Conservation (phyloP, 164 flowering plant species). For the Annona squamosa region DNA sequence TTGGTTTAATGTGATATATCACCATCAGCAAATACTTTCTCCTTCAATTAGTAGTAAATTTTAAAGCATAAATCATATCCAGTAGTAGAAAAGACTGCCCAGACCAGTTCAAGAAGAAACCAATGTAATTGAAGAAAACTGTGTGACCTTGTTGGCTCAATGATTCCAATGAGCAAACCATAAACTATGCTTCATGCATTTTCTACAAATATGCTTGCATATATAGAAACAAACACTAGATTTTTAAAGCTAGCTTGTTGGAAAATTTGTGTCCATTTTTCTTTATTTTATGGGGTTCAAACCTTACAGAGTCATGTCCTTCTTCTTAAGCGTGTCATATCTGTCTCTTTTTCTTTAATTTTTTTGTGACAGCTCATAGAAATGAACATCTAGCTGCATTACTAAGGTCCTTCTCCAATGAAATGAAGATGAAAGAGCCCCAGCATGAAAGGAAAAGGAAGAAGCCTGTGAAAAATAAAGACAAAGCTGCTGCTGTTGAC, state of each 20-base stretch:
- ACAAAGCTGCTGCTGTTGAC: conserved; percentile 30
- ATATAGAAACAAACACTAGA: no score
- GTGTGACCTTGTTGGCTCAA: no score
- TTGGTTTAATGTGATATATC: no score
- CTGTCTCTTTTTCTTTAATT: neutral
- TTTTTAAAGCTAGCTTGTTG: neutral
- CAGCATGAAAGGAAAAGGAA: conserved; percentile 72
- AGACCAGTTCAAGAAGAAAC: no score
- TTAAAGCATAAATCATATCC: no score
- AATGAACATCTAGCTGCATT: conserved; percentile 58
- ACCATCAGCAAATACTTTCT: no score
- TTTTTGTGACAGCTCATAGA: conserved; percentile 70
- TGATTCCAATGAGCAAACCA: no score
- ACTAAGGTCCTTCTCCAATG: conserved; percentile 54
- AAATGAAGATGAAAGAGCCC: conserved; percentile 70
- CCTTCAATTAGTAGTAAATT: no score
- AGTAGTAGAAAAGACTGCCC: no score
- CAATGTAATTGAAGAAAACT: no score
- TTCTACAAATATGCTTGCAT: neutral
- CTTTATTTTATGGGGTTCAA: neutral
- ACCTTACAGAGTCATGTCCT: neutral
- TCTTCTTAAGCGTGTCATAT: neutral
- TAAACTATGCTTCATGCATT: neutral
- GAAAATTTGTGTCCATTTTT: neutral
- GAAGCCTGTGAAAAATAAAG: conserved; percentile 52